phyloP scores from a whole-genome alignment of 352 stramenopile genomes.

The Phytopythium aichiense region DNA sequence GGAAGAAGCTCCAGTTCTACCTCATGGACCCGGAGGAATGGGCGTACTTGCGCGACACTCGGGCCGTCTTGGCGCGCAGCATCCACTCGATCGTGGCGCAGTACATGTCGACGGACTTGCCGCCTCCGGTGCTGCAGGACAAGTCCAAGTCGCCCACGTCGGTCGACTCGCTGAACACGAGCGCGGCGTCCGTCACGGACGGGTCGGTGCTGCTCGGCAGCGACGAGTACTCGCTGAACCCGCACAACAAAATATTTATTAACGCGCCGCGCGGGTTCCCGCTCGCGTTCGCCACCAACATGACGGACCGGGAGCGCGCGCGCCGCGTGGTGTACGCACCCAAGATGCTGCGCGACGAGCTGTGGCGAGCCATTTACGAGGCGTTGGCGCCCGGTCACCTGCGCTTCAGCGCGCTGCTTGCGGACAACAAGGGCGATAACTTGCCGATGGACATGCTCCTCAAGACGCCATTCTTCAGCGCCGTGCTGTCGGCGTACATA shows the following conservation, averaged over 20 bases:
- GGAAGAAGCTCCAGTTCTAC: constrained; percentile 75
- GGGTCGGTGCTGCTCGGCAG: constrained; percentile 23
- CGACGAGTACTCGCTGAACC: constrained; percentile 67
- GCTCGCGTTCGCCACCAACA: constrained; percentile 38
- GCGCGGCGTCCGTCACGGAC: not conserved
- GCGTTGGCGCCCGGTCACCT: constrained; percentile 47
- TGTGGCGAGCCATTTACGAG: constrained; percentile 70
- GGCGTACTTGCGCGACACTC: constrained; percentile 47
- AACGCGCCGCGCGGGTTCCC: constrained; percentile 67
- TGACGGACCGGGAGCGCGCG: constrained; percentile 36
- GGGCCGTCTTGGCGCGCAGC: constrained; percentile 45
- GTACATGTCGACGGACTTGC: constrained; percentile 63
- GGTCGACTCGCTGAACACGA: constrained; percentile 2
- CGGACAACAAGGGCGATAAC: constrained; percentile 59
- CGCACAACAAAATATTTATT: constrained; percentile 84
- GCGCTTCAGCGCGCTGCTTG: constrained; percentile 49
- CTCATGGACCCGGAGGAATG: constrained; percentile 58
- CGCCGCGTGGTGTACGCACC: constrained; percentile 53
- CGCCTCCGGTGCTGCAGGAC: constrained; percentile 58
- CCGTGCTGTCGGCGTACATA: constrained; percentile 62
- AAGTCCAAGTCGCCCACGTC: constrained; percentile 32
- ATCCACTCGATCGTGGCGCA: constrained; percentile 66
- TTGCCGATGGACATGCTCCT: constrained; percentile 63
- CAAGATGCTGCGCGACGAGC: constrained; percentile 72
- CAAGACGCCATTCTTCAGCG: constrained; percentile 53